Evolutionary conservation across 129 eudicot species (phyloP).

Genomic region (Kitagawia praeruptora): DNA sequence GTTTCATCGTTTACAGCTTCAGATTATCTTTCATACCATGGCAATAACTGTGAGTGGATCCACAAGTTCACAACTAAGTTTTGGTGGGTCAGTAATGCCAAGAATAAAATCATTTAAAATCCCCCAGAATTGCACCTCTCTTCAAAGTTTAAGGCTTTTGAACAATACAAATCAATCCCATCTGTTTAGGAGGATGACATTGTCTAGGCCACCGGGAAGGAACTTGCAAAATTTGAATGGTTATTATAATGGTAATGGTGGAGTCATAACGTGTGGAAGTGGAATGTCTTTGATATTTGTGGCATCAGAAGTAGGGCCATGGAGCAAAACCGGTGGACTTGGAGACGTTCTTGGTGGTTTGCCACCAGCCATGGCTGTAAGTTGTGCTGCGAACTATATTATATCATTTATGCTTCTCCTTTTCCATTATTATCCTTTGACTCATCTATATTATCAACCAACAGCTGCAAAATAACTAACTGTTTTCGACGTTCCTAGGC

Average conservation of each 20-base stretch:
- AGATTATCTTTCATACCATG: not conserved
- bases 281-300: conserved; percentile 58
- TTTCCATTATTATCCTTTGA: not conserved
- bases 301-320: conserved; percentile 52
- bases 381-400: not conserved
- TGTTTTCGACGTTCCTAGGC: conserved; percentile 25
- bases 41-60: conserved; percentile 17
- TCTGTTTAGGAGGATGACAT: not conserved
- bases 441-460: not conserved
- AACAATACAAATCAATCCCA: conserved; percentile 14
- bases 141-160: conserved; percentile 28
- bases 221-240: conserved; percentile 6
- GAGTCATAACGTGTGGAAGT: conserved; percentile 23
- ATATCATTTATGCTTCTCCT: not conserved
- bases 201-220: conserved; percentile 2
- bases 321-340: conserved; percentile 74
- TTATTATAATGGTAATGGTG: not conserved
- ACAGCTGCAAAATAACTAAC: not conserved
- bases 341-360: conserved; percentile 75
- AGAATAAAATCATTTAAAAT: conserved; percentile 2
- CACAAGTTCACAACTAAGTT: conserved; percentile 19
- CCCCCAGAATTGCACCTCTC: conserved; percentile 12
- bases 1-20: not conserved
- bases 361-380: conserved; percentile 63
- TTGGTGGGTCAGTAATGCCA: conserved; percentile 12